Conservation (phyloP, 352 stramenopile species). For the Phytophthora pistaciae region DNA sequence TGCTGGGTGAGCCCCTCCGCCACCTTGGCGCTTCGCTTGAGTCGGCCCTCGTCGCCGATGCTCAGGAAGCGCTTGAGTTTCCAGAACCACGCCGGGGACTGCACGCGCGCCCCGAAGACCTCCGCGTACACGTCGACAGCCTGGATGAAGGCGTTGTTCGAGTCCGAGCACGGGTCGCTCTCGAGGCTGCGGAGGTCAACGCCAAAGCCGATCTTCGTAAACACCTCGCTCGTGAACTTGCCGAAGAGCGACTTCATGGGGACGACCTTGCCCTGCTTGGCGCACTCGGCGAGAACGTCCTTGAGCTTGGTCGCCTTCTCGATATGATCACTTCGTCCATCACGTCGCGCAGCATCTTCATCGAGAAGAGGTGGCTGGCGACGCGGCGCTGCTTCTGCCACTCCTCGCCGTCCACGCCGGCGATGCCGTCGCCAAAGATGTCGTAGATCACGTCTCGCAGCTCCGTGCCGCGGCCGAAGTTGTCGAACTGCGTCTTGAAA, state of each 20-base stretch:
- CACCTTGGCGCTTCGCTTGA: slow-evolving; percentile 30
- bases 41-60: slow-evolving; percentile 26
- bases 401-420: slow-evolving; percentile 44
- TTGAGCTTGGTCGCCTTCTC: slow-evolving; percentile 39
- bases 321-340: slow-evolving; percentile 44
- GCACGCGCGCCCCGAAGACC: slow-evolving; percentile 33
- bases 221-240: slow-evolving; percentile 76
- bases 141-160: slow-evolving; percentile 40
- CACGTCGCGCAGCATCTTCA: slow-evolving; percentile 32
- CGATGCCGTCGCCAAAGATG: slow-evolving; percentile 65
- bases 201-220: slow-evolving; percentile 79
- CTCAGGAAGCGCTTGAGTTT: slow-evolving; percentile 40
- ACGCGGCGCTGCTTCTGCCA: slow-evolving; percentile 63
- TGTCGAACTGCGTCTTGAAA: slow-evolving; percentile 56
- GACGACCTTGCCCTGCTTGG: slow-evolving; percentile 7
- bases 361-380: slow-evolving; percentile 81
- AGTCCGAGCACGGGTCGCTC: slow-evolving; percentile 21
- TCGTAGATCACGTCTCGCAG: slow-evolving; percentile 37
- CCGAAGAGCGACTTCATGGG: slow-evolving; percentile 52
- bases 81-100: slow-evolving; percentile 44
- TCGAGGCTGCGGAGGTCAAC: slow-evolving; percentile 50
- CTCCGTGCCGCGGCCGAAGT: slow-evolving; percentile 43
- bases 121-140: slow-evolving; percentile 49
- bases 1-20: slow-evolving; percentile 43
- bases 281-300: slow-evolving; percentile 27